A percentile compares a stretch with the other conserved stretches of the same genome.
These are phyloP conservation scores for Ephemerocybe angulata DNA, from an alignment of 768 basidiomycete genomes.

Conservation along the genomic window DNA sequence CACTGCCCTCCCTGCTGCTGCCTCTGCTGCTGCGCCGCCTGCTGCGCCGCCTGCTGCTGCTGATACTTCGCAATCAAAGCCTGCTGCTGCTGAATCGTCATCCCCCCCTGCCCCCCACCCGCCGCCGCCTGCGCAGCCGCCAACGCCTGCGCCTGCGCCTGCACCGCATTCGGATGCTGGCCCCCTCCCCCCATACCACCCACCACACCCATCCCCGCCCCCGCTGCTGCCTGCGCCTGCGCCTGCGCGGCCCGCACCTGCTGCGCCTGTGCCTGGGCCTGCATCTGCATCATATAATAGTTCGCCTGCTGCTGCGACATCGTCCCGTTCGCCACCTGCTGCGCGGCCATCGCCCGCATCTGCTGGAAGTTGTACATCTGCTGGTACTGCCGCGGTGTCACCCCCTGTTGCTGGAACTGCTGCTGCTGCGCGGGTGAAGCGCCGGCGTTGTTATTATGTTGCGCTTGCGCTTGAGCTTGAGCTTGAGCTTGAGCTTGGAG, in stretches of 20 bases:
- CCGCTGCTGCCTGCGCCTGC: no score
- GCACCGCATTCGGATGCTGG: neutral
- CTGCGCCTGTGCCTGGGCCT: no score
- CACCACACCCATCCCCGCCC: neutral
- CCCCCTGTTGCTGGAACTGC: no score
- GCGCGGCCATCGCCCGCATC: no score
- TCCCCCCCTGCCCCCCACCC: neutral
- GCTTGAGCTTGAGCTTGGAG: slow-evolving; percentile 5
- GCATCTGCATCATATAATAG: no score
- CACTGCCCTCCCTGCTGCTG: neutral
- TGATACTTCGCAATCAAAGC: neutral
- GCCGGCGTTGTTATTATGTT: no score
- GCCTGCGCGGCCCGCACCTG: slow-evolving; percentile 2
- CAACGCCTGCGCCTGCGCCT: neutral
- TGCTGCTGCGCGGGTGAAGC: no score
- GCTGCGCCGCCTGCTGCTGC: slow-evolving; percentile 5
- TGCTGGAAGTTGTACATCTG: no score
- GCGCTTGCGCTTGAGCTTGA: slow-evolving; percentile 6
- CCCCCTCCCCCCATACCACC: neutral
- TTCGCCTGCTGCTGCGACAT: neutral
- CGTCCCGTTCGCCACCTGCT: neutral
- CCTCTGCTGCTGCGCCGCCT: neutral
- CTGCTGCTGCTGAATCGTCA: neutral
- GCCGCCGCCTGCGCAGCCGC: neutral
- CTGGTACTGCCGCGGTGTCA: no score